These are phyloP conservation scores for Ogataea siamensis DNA, from an alignment of 805 yeast genomes.

Conservation along the genomic window DNA sequence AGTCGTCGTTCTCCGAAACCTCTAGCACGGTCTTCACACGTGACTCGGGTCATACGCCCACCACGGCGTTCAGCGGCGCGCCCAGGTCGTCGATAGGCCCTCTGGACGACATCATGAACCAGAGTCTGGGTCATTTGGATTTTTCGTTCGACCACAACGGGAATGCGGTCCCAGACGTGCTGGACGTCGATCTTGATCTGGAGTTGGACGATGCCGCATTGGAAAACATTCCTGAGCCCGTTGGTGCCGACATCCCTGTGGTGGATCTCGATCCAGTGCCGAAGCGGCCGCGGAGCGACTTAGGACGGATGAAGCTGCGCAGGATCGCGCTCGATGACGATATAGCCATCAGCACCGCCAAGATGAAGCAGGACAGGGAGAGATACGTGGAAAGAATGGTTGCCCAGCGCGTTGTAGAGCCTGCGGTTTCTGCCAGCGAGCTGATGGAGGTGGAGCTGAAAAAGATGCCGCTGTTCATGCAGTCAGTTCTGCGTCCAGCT, in stretches of 20 bases:
- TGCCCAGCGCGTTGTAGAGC: constrained; percentile 1
- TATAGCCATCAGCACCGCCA: constrained; percentile 13
- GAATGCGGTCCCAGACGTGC: constrained; percentile 12
- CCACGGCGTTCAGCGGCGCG: constrained; percentile 6
- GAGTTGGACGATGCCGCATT: constrained; percentile 7
- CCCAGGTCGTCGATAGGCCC: constrained; percentile 3
- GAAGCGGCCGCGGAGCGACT: neutral
- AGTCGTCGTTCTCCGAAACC: constrained; percentile 11
- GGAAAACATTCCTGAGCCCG: constrained; percentile 2
- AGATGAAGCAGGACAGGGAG: constrained; percentile 20
- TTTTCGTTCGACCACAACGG: constrained; percentile 19
- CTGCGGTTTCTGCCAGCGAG: neutral
- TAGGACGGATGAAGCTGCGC: constrained; percentile 9
- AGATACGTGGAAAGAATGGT: constrained; percentile 11
- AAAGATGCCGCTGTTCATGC: constrained; percentile 12
- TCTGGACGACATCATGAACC: constrained; percentile 9
- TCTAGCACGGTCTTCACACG: constrained; percentile 13
- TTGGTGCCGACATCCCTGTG: neutral
- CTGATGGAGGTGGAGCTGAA: constrained; percentile 6
- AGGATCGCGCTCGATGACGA: constrained; percentile 17
- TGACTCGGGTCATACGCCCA: constrained; percentile 7
- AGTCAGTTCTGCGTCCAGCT: constrained; percentile 7
- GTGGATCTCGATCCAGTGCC: constrained; percentile 2
- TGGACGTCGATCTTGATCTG: constrained; percentile 3
- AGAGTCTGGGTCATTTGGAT: constrained; percentile 13